These are phyloP conservation scores for Trichosporon sp. DNA, from an alignment of 1,284 basidiomycete species.

Conservation along the genomic window DNA sequence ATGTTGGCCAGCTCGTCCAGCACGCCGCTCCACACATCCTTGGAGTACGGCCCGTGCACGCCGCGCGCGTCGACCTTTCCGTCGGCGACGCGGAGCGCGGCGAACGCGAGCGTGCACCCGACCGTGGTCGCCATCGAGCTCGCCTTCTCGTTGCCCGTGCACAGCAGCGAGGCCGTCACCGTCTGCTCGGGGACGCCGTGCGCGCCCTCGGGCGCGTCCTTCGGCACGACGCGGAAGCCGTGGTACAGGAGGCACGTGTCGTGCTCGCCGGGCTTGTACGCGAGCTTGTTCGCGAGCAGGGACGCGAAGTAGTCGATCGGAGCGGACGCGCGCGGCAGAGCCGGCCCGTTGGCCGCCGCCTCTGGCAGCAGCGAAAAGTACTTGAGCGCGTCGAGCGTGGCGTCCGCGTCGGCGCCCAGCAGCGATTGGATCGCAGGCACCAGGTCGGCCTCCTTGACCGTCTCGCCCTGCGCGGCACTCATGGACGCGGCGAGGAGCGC, in stretches of 20 bases:
- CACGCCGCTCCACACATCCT: slow-evolving; percentile 60
- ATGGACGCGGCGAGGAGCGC: slow-evolving; percentile 22
- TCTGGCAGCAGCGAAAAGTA: slow-evolving; percentile 55
- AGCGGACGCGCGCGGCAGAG: slow-evolving; percentile 36
- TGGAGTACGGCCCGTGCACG: slow-evolving; percentile 63
- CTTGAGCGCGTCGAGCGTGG: slow-evolving; percentile 55
- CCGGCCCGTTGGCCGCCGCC: slow-evolving; percentile 13
- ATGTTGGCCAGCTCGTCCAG: slow-evolving; percentile 59
- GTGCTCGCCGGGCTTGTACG: slow-evolving; percentile 67
- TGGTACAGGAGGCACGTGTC: slow-evolving; percentile 87
- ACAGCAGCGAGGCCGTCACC: slow-evolving; percentile 69
- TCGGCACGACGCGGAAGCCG: slow-evolving; percentile 56
- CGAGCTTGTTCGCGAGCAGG: slow-evolving; percentile 69
- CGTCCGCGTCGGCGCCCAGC: slow-evolving; percentile 33
- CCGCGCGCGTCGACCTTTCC: slow-evolving; percentile 61
- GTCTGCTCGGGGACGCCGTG: slow-evolving; percentile 60
- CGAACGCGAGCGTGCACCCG: slow-evolving; percentile 76
- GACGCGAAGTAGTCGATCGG: slow-evolving; percentile 76
- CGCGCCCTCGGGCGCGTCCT: slow-evolving; percentile 15
- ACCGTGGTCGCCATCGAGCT: slow-evolving; percentile 88
- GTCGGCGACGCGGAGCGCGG: slow-evolving; percentile 67
- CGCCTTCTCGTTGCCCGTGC: slow-evolving; percentile 62
- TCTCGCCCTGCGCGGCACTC: slow-evolving; percentile 7
- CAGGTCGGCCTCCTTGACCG: slow-evolving; percentile 6
- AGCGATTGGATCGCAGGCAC: slow-evolving; percentile 1